Evolutionary conservation across 768 basidiomycete species (phyloP).

Genomic region (Xanthoconium purpureum): DNA sequence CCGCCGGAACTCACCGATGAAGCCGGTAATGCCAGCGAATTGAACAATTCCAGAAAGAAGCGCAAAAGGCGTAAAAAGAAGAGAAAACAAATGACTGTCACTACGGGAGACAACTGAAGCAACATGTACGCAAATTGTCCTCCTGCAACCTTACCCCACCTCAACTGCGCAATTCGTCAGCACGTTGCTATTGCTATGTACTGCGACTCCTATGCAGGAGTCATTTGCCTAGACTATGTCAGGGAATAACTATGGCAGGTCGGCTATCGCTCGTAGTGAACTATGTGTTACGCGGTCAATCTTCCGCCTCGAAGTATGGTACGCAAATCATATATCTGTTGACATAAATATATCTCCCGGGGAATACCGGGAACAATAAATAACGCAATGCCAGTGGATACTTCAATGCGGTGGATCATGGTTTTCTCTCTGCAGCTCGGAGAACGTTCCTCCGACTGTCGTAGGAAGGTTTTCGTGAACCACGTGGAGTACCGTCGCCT

Average conservation of each 20-base stretch:
- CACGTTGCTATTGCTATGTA: neutral
- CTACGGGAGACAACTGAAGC: conserved; percentile 17
- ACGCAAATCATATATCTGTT: conserved; percentile 6
- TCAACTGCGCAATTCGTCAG: conserved; percentile 2
- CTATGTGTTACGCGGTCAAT: neutral
- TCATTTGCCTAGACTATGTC: neutral
- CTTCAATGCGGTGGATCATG: neutral
- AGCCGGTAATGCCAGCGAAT: conserved; percentile 13
- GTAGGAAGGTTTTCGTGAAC: conserved; percentile 20
- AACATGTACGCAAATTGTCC: conserved; percentile 14
- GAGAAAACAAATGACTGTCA: conserved; percentile 36
- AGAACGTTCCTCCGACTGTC: conserved; percentile 9
- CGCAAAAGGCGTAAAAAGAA: conserved; percentile 53
- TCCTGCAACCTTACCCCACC: neutral
- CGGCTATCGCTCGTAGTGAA: neutral
- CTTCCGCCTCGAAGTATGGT: neutral
- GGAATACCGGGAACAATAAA: conserved; percentile 9
- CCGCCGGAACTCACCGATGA: conserved; percentile 34
- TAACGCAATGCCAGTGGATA: conserved; percentile 15
- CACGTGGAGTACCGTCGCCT: conserved; percentile 5
- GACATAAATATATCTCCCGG: conserved; percentile 22
- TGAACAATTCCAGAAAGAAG: conserved; percentile 47
- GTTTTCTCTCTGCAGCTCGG: conserved; percentile 6
- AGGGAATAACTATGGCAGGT: neutral
- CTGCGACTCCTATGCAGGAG: neutral